phyloP scores from a whole-genome alignment of 2,329 filamentous ascomycete genomes.

The Sordariomycetes sp. region DNA sequence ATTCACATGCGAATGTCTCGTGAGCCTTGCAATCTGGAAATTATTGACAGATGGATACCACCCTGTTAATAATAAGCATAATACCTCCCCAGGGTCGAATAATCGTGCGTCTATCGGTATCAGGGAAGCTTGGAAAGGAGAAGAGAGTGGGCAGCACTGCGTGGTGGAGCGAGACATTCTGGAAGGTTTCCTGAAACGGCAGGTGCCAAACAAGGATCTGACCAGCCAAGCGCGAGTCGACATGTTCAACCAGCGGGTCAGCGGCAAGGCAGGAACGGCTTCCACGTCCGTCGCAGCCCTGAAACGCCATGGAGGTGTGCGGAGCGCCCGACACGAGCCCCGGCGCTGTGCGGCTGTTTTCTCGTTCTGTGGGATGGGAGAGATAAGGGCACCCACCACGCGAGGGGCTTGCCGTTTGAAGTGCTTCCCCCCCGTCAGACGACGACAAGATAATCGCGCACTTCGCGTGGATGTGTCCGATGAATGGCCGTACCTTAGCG shows the following conservation, averaged over 20 bases:
- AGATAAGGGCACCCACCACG: neutral
- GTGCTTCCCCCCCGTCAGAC: neutral
- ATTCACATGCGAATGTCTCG: neutral
- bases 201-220: neutral
- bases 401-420: neutral
- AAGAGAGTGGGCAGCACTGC: neutral
- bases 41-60: neutral
- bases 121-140: neutral
- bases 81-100: neutral
- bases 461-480: no score
- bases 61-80: neutral
- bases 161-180: neutral
- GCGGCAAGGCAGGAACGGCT: no score
- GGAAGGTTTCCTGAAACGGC: constrained; percentile 1
- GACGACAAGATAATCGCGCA: neutral
- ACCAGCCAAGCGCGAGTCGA: neutral
- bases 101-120: neutral
- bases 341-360: neutral
- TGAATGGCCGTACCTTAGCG: no score
- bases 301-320: neutral
- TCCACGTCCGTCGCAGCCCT: no score
- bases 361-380: neutral
- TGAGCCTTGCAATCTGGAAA: neutral
- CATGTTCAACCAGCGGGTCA: neutral
- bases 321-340: neutral